These are phyloP conservation scores for Mycotypha africana DNA, from an alignment of 371 early-diverging fungal species.

Conservation along the genomic window DNA sequence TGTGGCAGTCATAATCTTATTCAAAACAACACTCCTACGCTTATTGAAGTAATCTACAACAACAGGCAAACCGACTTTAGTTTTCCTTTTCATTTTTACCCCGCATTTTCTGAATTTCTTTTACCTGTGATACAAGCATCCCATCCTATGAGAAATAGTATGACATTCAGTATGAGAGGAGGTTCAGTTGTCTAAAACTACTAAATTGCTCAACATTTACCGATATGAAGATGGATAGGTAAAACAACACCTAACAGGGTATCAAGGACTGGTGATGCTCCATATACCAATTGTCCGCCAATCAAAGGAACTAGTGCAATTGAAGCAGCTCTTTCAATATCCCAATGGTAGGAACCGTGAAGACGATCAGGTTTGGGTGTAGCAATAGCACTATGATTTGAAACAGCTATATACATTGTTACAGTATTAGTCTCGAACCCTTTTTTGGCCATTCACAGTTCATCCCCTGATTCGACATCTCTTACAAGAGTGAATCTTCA, in stretches of 20 bases:
- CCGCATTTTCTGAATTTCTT: conserved; percentile 15
- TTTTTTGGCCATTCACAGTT: no score
- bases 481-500: conserved; percentile 48
- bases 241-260: conserved; percentile 83
- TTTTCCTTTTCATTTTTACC: no score
- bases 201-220: no score
- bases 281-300: conserved; percentile 67
- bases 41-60: conserved; percentile 80
- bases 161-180: no score
- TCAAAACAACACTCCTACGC: conserved; percentile 60
- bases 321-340: conserved; percentile 79
- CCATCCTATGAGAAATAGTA: conserved; percentile 25
- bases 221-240: conserved; percentile 88
- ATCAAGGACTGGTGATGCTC: conserved; percentile 83
- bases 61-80: conserved; percentile 5
- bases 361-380: conserved; percentile 40
- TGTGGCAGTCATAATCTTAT: conserved; percentile 57
- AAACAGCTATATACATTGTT: conserved; percentile 20
- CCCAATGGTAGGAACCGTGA: conserved; percentile 74
- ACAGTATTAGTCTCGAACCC: no score
- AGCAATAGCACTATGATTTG: conserved; percentile 19
- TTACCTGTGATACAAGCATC: conserved; percentile 58
- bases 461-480: no score
- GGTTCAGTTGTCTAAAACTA: no score
- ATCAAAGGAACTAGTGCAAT: conserved; percentile 75